Evolutionary conservation across 495 filamentous ascomycete species (phyloP).

Genomic region (Daldinia childiae): DNA sequence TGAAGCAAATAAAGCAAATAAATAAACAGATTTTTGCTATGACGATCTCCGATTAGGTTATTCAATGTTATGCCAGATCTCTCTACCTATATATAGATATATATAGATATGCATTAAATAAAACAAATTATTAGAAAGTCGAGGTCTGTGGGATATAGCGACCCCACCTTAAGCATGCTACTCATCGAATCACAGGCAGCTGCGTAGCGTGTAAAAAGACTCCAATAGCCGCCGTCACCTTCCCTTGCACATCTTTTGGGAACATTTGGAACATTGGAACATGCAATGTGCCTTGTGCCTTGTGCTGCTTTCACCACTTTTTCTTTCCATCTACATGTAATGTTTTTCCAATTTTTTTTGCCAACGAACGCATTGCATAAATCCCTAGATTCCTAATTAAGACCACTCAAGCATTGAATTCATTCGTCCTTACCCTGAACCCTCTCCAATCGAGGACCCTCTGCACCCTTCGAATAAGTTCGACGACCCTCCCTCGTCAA

Average conservation of each 20-base stretch:
- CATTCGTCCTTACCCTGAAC: background rate
- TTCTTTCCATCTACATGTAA: conserved; percentile 10
- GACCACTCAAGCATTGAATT: conserved; percentile 9
- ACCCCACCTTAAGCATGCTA: conserved; percentile 6
- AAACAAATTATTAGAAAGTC: background rate
- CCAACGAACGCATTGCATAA: conserved; percentile 16
- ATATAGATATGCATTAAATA: background rate
- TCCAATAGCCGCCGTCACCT: conserved; percentile 45
- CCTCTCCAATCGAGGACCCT: conserved; percentile 13
- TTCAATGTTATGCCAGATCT: background rate
- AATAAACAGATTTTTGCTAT: conserved; percentile 12
- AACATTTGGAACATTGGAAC: conserved; percentile 8
- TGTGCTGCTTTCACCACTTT: conserved; percentile 34
- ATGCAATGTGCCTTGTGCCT: conserved; percentile 33
- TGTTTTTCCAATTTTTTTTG: background rate
- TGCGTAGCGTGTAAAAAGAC: conserved; percentile 46
- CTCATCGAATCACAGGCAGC: conserved; percentile 44
- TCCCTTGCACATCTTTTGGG: conserved; percentile 30
- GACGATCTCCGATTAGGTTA: background rate
- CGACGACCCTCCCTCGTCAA: conserved; percentile 12
- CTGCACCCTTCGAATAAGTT: conserved; percentile 15
- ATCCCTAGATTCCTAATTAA: conserved; percentile 5
- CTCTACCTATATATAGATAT: no score
- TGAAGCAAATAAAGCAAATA: background rate
- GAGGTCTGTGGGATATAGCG: background rate